Base-by-base conservation (phyloP, 2,329 filamentous ascomycete genomes). In the Hirsutella rhossiliensis region DNA sequence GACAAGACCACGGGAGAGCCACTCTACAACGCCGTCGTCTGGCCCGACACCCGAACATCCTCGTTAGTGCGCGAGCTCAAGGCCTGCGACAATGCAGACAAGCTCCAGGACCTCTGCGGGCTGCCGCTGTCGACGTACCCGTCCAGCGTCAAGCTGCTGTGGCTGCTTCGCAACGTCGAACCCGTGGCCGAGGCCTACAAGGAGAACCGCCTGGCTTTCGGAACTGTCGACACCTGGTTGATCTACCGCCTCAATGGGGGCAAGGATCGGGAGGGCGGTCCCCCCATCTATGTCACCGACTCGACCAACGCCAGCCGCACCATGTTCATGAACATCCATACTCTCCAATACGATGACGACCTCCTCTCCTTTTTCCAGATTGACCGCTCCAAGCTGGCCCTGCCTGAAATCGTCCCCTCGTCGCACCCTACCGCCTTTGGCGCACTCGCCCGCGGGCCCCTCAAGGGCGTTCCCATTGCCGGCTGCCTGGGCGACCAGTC, bases 271-370 rank as follows among this genome's bases (percentile, higher is more conserved):
- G 65, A 68, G 45, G 58, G 52, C n/a, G 56, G 56, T 15, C 75
- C 78, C 41, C 75, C 78, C 41, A 64, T 88, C 38, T 81, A 86
- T 57, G 86, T 94, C 46, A 92, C 88, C 0, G 88, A 95, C 61
- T 79, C 82, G 40, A 87, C 85, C 48, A 95, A 95, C 60, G 88
- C 88, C 18, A 90, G 84, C 43, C 73, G 88, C 56, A 95, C 88
- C 48, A 94, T 94, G 87, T 92, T 95, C 63, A 89, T 94, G 82
- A 87, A 94, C 64, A 72, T 95, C 43, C 74, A 80, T 54, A 89
- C 81, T 11, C 72, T 87, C 47, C 63, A 88, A 54, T 95, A 94
- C 63, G 86, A 90, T 59, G 78, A 87, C 45, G 72, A 72, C 36
- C 73, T 94, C 23, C 68, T 94, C 23, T 66, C 78, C 20, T 94